Conservation (phyloP, 1,284 basidiomycete genomes). For the Fistulinella cinereoalba region DNA sequence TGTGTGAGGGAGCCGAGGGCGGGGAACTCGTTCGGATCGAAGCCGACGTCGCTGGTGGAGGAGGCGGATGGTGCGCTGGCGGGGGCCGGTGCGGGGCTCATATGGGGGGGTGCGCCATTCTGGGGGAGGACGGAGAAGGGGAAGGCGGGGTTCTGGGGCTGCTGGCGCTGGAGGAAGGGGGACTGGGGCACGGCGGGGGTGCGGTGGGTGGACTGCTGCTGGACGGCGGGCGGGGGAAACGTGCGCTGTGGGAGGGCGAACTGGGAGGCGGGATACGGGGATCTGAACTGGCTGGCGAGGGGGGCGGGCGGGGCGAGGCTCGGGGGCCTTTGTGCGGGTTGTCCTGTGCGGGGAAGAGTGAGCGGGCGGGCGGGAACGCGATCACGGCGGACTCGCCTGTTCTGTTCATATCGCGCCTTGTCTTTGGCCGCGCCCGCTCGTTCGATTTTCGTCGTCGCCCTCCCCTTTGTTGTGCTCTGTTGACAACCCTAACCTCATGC, state of each 20-base stretch:
- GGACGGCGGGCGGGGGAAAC: conserved; percentile 48
- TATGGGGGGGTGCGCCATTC: conserved; percentile 54
- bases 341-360: conserved; percentile 44
- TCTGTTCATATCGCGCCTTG: conserved; percentile 35
- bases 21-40: conserved; percentile 84
- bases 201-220: conserved; percentile 54
- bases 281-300: conserved; percentile 61
- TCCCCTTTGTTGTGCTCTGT: conserved; percentile 28
- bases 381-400: conserved; percentile 22
- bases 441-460: conserved; percentile 18
- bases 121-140: conserved; percentile 56
- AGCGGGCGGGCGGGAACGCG: not conserved
- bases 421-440: too few relatives aligned
- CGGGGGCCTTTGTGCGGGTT: conserved; percentile 75
- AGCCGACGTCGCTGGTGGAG: conserved; percentile 69
- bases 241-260: conserved; percentile 64
- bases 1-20: conserved; percentile 65
- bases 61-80: conserved; percentile 53
- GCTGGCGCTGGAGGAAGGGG: conserved; percentile 58
- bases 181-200: conserved; percentile 58
- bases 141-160: conserved; percentile 51
- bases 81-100: conserved; percentile 46
- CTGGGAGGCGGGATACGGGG: conserved; percentile 50
- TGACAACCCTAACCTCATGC: conserved; percentile 30
- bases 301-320: conserved; percentile 64